phyloP scores from a whole-genome alignment of 192 early-diverging fungal genomes.

The Coemansia umbellata region DNA sequence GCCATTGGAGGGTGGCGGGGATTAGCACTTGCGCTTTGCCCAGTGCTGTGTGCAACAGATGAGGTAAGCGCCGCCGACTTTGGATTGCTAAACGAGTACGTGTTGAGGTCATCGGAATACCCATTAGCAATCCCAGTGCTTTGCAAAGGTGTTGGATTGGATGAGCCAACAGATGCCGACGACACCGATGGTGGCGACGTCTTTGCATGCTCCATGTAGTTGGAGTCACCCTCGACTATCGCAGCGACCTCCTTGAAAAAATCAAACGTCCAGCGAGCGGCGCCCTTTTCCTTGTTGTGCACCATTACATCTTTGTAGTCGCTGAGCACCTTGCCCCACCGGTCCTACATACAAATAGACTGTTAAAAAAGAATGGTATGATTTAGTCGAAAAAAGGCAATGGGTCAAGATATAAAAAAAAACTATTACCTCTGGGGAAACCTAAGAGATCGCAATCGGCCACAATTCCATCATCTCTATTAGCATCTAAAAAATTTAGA shows the following conservation, averaged over 20 bases:
- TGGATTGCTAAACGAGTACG: slow-evolving; percentile 23
- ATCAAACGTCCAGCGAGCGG: slow-evolving; percentile 52
- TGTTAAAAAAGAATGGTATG: too few species aligned
- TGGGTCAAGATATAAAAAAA: too few species aligned
- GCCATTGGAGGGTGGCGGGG: slow-evolving; percentile 7
- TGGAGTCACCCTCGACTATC: slow-evolving; percentile 40
- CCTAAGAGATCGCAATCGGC: too few species aligned
- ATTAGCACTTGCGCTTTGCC: not conserved
- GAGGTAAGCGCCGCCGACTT: not conserved
- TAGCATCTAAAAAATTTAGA: too few species aligned
- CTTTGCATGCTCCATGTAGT: slow-evolving; percentile 31
- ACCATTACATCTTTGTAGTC: slow-evolving; percentile 52
- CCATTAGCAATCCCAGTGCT: not conserved
- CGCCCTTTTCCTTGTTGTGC: slow-evolving; percentile 52
- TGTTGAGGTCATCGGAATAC: slow-evolving; percentile 15
- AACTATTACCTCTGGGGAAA: too few species aligned
- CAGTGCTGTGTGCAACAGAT: not conserved
- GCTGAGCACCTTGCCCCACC: slow-evolving; percentile 53
- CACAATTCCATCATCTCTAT: too few species aligned
- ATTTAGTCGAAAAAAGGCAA: too few species aligned
- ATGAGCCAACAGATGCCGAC: too few species aligned
- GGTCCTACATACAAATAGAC: slow-evolving; percentile 26
- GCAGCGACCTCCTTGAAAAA: slow-evolving; percentile 49
- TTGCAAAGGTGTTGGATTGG: too few species aligned
- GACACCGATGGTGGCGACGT: slow-evolving; percentile 21